These are phyloP conservation scores for Monosporascus cannonballus DNA, from an alignment of 2,329 filamentous ascomycete genomes.

Conservation along the genomic window DNA sequence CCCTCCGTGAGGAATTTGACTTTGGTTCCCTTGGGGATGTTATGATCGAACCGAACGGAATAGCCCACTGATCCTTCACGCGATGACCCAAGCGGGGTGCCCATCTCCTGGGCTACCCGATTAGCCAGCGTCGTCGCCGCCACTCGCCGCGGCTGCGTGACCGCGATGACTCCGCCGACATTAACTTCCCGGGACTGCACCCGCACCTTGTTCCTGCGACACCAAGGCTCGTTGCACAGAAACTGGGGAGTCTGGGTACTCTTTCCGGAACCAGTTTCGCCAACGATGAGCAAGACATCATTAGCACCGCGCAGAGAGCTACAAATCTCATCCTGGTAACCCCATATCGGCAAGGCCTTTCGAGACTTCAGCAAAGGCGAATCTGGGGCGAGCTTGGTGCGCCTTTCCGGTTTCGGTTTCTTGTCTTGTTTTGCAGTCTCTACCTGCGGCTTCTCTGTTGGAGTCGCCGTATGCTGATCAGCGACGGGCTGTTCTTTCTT, in stretches of 20 bases:
- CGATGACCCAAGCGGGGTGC: constrained; percentile 42
- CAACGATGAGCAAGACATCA: constrained; percentile 71
- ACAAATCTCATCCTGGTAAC: constrained; percentile 64
- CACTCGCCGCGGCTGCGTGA: constrained; percentile 90
- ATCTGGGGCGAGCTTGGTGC: constrained; percentile 8
- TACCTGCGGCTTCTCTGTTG: constrained; percentile 1
- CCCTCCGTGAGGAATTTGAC: constrained; percentile 96
- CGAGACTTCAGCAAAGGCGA: constrained; percentile 37
- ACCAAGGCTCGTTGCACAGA: constrained; percentile 74
- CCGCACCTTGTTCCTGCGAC: constrained; percentile 51
- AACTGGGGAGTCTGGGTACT: constrained; percentile 96
- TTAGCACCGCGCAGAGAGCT: constrained; percentile 57
- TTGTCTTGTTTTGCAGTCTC: constrained; percentile 1
- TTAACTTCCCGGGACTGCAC: constrained; percentile 38
- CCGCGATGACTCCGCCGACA: constrained; percentile 77
- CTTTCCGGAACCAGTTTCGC: constrained; percentile 95
- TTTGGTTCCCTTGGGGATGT: constrained; percentile 70
- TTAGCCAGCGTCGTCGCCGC: constrained; percentile 87
- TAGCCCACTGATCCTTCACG: constrained; percentile 67
- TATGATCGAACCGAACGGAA: constrained; percentile 89
- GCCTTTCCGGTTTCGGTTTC: constrained; percentile 1
- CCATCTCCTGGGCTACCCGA: constrained; percentile 75
- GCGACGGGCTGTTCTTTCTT: constrained; percentile 20
- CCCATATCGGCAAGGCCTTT: constrained; percentile 74
- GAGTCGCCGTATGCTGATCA: constrained; percentile 1